Evolutionary conservation across 2,329 filamentous ascomycete species (phyloP).

Genomic region (Sclerotinia minor): DNA sequence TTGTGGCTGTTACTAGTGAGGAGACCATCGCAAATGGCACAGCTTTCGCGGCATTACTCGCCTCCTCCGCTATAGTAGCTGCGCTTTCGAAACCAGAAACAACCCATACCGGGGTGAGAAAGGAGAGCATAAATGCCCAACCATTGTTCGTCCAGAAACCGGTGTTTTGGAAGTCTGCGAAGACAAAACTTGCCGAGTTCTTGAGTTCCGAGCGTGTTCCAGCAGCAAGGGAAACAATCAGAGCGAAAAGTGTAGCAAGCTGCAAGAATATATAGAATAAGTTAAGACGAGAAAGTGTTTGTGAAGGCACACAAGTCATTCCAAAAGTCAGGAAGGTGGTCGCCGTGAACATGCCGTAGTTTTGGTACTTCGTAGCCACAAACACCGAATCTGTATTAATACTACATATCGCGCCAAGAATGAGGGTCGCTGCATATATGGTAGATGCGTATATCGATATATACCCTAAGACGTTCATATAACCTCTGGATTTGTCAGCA

Average conservation of each 20-base stretch:
- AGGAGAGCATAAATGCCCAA: conserved; percentile 41
- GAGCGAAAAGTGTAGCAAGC: conserved; percentile 38
- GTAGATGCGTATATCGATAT: conserved; percentile 42
- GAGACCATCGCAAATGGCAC: conserved; percentile 42
- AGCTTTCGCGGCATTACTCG: conserved; percentile 39
- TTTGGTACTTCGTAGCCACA: conserved; percentile 39
- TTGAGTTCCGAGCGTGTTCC: conserved; percentile 37
- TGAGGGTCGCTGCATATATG: conserved; percentile 41
- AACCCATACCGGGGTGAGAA: conserved; percentile 42
- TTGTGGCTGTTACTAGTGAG: conserved; percentile 36
- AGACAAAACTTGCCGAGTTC: conserved; percentile 39
- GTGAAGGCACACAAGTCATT: conserved; percentile 41
- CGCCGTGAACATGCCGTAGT: conserved; percentile 41
- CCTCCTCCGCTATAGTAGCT: conserved; percentile 41
- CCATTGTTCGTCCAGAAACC: conserved; percentile 40
- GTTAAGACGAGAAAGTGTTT: conserved; percentile 38
- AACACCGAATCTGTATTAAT: conserved; percentile 36
- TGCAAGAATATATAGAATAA: conserved; percentile 40
- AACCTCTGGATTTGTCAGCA: conserved; percentile 34
- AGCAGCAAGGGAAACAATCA: conserved; percentile 39
- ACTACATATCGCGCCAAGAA: conserved; percentile 37
- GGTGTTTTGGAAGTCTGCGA: conserved; percentile 39
- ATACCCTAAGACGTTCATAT: conserved; percentile 42
- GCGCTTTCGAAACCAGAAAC: conserved; percentile 40
- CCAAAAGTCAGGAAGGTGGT: conserved; percentile 39